Evolutionary conservation across 208 protist genomes (phyloP).

Genomic region (Phytomonas francai): DNA sequence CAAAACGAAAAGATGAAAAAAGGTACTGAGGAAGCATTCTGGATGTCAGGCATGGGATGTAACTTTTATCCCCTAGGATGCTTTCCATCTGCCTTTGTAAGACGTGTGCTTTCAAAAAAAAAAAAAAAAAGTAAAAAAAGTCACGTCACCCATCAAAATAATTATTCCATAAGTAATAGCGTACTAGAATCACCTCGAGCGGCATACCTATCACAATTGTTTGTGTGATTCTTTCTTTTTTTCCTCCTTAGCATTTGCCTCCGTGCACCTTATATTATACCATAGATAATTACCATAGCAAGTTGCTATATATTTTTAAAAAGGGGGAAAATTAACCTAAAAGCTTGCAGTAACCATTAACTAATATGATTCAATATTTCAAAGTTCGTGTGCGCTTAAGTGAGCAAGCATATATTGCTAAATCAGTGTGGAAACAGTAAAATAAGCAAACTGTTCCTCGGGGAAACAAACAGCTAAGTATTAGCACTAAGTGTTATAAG

Average conservation of each 20-base stretch:
- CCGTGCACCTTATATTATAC: neutral
- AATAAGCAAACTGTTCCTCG: too few relatives aligned
- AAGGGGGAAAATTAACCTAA: neutral
- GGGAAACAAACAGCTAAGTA: too few relatives aligned
- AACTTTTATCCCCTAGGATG: neutral
- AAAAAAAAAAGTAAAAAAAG: constrained; percentile 7
- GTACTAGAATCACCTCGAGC: neutral
- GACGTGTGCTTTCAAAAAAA: neutral
- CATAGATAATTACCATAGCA: constrained; percentile 7
- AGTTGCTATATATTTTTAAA: constrained; percentile 1
- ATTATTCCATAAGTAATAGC: constrained; percentile 1
- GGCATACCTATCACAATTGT: neutral
- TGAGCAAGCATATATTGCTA: too few relatives aligned
- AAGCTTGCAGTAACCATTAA: neutral
- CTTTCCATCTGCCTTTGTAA: neutral
- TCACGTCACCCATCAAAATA: constrained; percentile 7
- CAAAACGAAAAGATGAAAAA: constrained; percentile 4
- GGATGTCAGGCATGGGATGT: neutral
- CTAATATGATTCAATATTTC: neutral
- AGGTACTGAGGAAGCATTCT: neutral
- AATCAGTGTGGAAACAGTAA: too few relatives aligned
- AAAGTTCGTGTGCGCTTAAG: too few relatives aligned
- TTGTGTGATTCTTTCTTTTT: constrained; percentile 10
- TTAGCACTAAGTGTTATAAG: too few relatives aligned
- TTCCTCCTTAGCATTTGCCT: constrained; percentile 1